These are phyloP conservation scores for Aspergillus sojae DNA, from an alignment of 2,329 filamentous ascomycete species.

Conservation along the genomic window DNA sequence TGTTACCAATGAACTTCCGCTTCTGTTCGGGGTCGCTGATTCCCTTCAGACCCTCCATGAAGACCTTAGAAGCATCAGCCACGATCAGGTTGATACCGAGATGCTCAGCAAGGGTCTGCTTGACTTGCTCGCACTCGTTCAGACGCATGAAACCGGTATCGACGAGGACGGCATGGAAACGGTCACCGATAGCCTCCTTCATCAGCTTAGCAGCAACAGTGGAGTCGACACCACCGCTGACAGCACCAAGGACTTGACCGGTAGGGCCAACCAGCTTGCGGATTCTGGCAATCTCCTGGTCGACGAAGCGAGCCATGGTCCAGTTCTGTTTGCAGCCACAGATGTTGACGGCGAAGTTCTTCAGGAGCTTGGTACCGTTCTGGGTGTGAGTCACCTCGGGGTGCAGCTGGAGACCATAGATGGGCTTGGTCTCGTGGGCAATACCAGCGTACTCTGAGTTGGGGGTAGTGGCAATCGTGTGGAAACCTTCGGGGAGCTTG, in stretches of 20 bases:
- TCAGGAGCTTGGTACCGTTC: conserved; percentile 68
- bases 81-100: conserved; percentile 90
- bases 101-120: conserved; percentile 75
- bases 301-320: conserved; percentile 82
- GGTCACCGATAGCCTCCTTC: conserved; percentile 80
- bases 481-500: conserved; percentile 71
- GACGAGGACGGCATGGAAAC: conserved; percentile 82
- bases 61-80: conserved; percentile 75
- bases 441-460: conserved; percentile 80
- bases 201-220: conserved; percentile 87
- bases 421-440: conserved; percentile 59
- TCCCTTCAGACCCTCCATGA: conserved; percentile 75
- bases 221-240: conserved; percentile 83
- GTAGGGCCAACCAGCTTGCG: conserved; percentile 77
- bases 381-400: conserved; percentile 71
- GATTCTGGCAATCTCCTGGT: conserved; percentile 80
- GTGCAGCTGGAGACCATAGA: conserved; percentile 86
- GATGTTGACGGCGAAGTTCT: conserved; percentile 83
- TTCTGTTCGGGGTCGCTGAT: conserved; percentile 82
- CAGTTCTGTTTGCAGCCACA: conserved; percentile 77
- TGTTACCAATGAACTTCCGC: conserved; percentile 85
- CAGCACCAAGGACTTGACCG: conserved; percentile 79
- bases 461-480: conserved; percentile 70
- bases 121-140: conserved; percentile 80
- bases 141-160: conserved; percentile 86